These are phyloP conservation scores for Luzula sylvatica DNA, from an alignment of 176 grass and related monocot species.

Conservation along the genomic window DNA sequence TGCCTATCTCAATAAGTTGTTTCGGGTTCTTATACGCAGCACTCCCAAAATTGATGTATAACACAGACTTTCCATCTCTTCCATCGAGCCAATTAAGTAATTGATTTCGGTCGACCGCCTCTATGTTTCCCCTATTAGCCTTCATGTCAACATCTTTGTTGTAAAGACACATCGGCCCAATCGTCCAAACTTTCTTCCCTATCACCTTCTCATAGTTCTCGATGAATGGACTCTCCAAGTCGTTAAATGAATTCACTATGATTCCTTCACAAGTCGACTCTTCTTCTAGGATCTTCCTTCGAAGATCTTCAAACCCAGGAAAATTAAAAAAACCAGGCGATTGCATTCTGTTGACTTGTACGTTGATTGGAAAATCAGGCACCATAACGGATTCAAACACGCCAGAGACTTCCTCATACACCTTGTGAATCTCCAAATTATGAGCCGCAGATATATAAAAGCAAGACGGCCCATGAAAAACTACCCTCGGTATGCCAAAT, in stretches of 20 bases:
- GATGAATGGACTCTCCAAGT: background rate
- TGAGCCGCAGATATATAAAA: background rate
- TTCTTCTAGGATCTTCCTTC: background rate
- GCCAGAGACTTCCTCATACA: background rate
- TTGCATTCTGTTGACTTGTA: background rate
- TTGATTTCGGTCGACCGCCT: background rate
- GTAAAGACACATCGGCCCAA: slow-evolving; percentile 9
- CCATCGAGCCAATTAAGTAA: background rate
- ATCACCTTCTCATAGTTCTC: background rate
- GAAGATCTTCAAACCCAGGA: background rate
- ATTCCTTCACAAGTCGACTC: background rate
- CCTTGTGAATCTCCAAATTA: background rate
- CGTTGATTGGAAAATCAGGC: background rate
- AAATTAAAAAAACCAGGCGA: background rate
- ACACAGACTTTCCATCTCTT: background rate
- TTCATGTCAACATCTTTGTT: slow-evolving; percentile 13
- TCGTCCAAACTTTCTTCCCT: background rate
- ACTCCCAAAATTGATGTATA: slow-evolving; percentile 9
- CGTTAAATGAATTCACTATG: slow-evolving; percentile 2
- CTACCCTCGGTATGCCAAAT: slow-evolving; percentile 5
- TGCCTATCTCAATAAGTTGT: slow-evolving; percentile 18
- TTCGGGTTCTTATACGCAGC: background rate
- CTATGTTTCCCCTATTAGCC: background rate
- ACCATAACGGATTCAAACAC: background rate
- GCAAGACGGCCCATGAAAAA: slow-evolving; percentile 6